phyloP scores from a whole-genome alignment of 2,329 filamentous ascomycete species.

The Parascedosporium putredinis region DNA sequence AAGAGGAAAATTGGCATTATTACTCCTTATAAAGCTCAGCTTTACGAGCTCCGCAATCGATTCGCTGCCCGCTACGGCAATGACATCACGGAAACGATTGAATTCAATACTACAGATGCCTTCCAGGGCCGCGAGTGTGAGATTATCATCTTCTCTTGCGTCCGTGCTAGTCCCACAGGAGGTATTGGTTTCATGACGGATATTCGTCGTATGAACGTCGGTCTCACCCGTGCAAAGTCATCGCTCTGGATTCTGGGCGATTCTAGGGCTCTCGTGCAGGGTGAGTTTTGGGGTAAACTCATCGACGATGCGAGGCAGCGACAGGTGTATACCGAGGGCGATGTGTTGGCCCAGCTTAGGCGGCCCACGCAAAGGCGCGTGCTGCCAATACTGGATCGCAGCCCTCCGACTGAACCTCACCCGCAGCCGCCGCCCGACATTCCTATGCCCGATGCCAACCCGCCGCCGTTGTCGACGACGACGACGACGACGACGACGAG shows the following conservation, averaged over 20 bases:
- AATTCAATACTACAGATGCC: constrained; percentile 98
- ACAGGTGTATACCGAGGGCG: constrained; percentile 64
- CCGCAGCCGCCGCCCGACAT: background rate
- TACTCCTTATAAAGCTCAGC: constrained; percentile 92
- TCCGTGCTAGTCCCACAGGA: constrained; percentile 82
- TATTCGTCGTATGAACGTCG: constrained; percentile 98
- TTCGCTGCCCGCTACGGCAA: constrained; percentile 68
- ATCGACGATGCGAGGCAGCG: constrained; percentile 71
- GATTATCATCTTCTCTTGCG: constrained; percentile 98
- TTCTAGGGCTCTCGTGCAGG: constrained; percentile 73
- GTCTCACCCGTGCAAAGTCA: constrained; percentile 89
- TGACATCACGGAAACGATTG: constrained; percentile 64
- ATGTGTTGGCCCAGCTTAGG: constrained; percentile 39
- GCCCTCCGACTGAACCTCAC: background rate
- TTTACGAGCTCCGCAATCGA: constrained; percentile 65
- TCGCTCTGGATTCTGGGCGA: constrained; percentile 96
- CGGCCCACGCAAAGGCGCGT: constrained; percentile 29
- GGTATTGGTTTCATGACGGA: constrained; percentile 98
- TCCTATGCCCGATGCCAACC: background rate
- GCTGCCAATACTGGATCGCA: constrained; percentile 13
- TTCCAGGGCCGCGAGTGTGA: constrained; percentile 96
- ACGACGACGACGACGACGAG: background rate
- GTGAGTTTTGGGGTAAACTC: constrained; percentile 81
- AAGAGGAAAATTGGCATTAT: constrained; percentile 88
- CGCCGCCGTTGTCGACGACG: background rate